Evolutionary conservation across 257 asterid species (phyloP), one percentile per base, ranked within the genome.

Genomic region (Solanum pimpinellifolium): DNA sequence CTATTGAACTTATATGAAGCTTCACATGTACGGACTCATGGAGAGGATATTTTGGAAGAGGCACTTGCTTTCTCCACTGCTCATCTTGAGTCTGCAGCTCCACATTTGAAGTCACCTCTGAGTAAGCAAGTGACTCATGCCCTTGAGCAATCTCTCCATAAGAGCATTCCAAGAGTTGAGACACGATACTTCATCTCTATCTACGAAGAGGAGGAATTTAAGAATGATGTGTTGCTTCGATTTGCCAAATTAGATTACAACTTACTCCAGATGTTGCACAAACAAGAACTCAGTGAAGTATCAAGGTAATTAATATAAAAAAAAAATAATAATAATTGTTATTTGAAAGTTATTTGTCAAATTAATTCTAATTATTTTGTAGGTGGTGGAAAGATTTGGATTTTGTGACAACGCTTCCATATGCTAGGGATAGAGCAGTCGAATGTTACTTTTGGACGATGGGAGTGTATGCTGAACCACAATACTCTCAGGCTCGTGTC

Each of bases 171-270:
- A 23, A 89, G 91, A 46, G 87, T 85, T 6, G 93, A 89, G 89
- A 86, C 90, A 1, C 80, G 86, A 1, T 86, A 84, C 42, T 90
- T 59, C 84, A 84, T 92, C 5, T 83, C 88, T 3, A 7, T 86
- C 70, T 92, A 90, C n/a, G 89, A 89, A 33, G 87, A 89, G 27
- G 82, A 25, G 6, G 89, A 88, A 11, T 83, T 56, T 1, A 89
- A 80, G 87, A 86, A 87, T 46, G 90, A 82, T 4, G 13, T 74
- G 2, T 68, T 92, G 52, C 29, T 92, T 47, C 84, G 66, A 87
- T 44, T 92, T n/a, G 93, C 93, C 0, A 92, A 89, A 75, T 37
- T 90, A 85, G 89, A 92, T 39, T 88, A 60, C 87, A 92, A 88
- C 78, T 60, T 73, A 39, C 75, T 91, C 25, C 92, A 92, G 56